These are phyloP conservation scores for Podila horticola DNA, from an alignment of 192 early-diverging fungal species.

Conservation along the genomic window DNA sequence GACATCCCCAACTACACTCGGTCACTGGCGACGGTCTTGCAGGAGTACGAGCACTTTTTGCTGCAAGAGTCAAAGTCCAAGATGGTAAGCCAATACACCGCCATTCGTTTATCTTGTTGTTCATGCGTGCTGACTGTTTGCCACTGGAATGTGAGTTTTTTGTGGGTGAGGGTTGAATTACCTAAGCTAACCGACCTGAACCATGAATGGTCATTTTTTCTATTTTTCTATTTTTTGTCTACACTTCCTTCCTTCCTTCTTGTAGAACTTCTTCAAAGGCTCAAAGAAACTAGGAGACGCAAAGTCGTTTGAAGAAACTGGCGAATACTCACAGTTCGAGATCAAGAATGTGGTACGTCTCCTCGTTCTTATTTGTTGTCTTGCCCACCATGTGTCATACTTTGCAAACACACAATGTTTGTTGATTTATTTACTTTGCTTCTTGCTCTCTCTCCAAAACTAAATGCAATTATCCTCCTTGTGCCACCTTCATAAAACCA, in stretches of 20 bases:
- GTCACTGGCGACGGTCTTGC: constrained; percentile 9
- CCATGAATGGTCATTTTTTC: background rate
- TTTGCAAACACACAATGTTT: no score
- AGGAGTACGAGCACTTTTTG: constrained; percentile 23
- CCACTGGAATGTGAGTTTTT: background rate
- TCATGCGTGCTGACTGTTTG: background rate
- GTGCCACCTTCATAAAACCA: no score
- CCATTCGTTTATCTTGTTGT: no score
- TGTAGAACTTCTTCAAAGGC: background rate
- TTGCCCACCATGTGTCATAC: background rate
- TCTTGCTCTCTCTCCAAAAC: no score
- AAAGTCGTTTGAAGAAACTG: background rate
- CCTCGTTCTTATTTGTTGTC: background rate
- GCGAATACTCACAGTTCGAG: background rate
- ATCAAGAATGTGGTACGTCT: background rate
- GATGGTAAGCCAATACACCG: constrained; percentile 3
- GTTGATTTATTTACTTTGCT: no score
- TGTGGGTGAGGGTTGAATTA: constrained; percentile 8
- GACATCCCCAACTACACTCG: constrained; percentile 12
- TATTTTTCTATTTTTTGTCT: background rate
- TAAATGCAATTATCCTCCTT: no score
- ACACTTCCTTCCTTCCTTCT: background rate
- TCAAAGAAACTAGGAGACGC: background rate
- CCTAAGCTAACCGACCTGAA: no score
- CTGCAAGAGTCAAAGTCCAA: constrained; percentile 21